These are phyloP conservation scores for Miscanthus lutarioriparius DNA, from an alignment of 176 grass and related monocot species.

Conservation along the genomic window DNA sequence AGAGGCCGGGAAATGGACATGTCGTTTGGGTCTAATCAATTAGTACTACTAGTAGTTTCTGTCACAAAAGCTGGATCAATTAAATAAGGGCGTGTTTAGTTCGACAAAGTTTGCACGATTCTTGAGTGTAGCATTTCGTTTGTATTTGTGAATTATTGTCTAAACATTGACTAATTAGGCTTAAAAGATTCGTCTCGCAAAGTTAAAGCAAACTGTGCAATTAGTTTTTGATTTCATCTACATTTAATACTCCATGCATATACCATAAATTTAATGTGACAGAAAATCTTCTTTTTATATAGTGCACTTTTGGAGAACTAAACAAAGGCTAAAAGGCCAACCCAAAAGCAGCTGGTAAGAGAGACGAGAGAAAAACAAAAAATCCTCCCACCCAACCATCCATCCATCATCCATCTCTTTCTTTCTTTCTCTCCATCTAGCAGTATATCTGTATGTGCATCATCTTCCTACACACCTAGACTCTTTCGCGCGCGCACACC, in stretches of 20 bases:
- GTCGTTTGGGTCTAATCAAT: slow-evolving; percentile 48
- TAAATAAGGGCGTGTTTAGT: no score
- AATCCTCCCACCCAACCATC: slow-evolving; percentile 31
- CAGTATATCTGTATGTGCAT: slow-evolving; percentile 26
- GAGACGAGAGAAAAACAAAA: background rate
- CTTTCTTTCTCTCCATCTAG: slow-evolving; percentile 7
- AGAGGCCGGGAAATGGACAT: slow-evolving; percentile 27
- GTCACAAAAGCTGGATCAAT: slow-evolving; percentile 43
- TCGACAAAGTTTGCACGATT: no score
- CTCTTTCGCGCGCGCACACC: background rate
- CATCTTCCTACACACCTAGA: slow-evolving; percentile 1
- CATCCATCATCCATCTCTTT: slow-evolving; percentile 18
- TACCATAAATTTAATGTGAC: no score
- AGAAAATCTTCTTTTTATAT: no score
- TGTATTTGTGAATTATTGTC: no score
- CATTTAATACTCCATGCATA: no score
- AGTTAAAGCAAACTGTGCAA: no score
- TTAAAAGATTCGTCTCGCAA: no score
- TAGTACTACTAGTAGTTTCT: slow-evolving; percentile 23
- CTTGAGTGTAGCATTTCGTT: no score
- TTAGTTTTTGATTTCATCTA: no score
- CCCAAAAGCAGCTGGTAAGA: slow-evolving; percentile 23
- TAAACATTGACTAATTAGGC: no score
- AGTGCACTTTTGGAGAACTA: no score
- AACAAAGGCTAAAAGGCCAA: background rate